Conservation (phyloP, 768 basidiomycete genomes). For the Podaxis pistillaris region DNA sequence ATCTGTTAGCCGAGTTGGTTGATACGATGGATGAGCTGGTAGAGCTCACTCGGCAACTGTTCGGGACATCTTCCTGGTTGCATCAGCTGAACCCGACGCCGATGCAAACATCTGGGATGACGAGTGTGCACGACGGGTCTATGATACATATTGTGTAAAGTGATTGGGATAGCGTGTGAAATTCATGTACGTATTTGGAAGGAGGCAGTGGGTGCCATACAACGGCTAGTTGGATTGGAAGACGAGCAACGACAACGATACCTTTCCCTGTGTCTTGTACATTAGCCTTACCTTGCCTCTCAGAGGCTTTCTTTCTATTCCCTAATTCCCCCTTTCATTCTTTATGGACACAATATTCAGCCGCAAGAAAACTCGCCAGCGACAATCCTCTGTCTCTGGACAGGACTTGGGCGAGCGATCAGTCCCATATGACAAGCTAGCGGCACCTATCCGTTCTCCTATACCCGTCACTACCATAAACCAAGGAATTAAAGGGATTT, state of each 20-base stretch:
- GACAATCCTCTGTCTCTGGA: slow-evolving; percentile 59
- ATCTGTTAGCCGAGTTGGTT: slow-evolving; percentile 39
- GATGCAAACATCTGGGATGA: slow-evolving; percentile 9
- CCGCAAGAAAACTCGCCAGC: slow-evolving; percentile 58
- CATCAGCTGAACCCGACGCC: slow-evolving; percentile 8
- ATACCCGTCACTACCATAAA: slow-evolving; percentile 53
- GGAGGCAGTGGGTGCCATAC: neutral
- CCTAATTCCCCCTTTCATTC: slow-evolving; percentile 2
- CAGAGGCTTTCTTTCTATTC: neutral
- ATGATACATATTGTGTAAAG: no score
- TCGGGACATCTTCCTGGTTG: slow-evolving; percentile 45
- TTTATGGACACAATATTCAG: slow-evolving; percentile 68
- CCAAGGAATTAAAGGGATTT: slow-evolving; percentile 64
- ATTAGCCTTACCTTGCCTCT: slow-evolving; percentile 12
- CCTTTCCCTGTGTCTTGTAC: slow-evolving; percentile 13
- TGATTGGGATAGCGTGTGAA: slow-evolving; percentile 2
- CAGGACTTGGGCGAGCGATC: slow-evolving; percentile 65
- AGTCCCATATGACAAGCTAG: slow-evolving; percentile 71
- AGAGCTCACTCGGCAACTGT: slow-evolving; percentile 37
- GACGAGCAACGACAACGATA: neutral
- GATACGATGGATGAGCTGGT: slow-evolving; percentile 41
- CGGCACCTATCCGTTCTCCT: slow-evolving; percentile 56
- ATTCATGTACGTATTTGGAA: neutral
- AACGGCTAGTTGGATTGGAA: neutral
- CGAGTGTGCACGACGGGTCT: slow-evolving; percentile 11